Evolutionary conservation across 2,329 filamentous ascomycete species (phyloP).

Genomic region (Colletotrichum tabaci): DNA sequence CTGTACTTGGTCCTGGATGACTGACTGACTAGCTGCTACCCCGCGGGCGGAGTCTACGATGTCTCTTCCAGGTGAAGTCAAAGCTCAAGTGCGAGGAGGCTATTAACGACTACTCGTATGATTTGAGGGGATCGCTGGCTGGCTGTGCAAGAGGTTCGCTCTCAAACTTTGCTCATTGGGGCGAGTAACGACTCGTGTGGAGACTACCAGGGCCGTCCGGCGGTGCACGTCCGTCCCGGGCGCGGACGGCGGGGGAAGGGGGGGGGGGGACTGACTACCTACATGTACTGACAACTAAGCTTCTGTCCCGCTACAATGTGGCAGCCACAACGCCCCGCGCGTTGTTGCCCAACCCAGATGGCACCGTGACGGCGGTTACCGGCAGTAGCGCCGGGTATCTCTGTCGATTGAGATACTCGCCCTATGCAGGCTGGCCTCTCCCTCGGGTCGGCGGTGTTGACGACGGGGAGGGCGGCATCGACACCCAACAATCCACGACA

Average conservation of each 20-base stretch:
- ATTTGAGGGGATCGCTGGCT: not conserved
- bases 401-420: not conserved
- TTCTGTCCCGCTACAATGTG: not conserved
- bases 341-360: not conserved
- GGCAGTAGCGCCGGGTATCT: not conserved
- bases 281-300: not conserved
- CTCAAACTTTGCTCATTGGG: constrained; percentile 34
- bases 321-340: not conserved
- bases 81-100: not conserved
- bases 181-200: constrained; percentile 10
- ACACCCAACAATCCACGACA: not conserved
- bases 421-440: not conserved
- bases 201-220: constrained; percentile 2
- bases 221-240: constrained; percentile 12
- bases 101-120: not conserved
- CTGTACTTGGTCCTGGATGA: not conserved
- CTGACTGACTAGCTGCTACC: not conserved
- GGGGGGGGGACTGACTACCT: no score
- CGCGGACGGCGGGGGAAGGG: not conserved
- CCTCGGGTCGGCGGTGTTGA: not conserved
- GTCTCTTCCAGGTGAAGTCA: not conserved
- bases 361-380: constrained; percentile 4
- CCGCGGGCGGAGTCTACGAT: not conserved
- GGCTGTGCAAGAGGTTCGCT: not conserved
- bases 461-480: not conserved